Base-by-base conservation (phyloP, 768 basidiomycete genomes). In the Psilocybe sp. region DNA sequence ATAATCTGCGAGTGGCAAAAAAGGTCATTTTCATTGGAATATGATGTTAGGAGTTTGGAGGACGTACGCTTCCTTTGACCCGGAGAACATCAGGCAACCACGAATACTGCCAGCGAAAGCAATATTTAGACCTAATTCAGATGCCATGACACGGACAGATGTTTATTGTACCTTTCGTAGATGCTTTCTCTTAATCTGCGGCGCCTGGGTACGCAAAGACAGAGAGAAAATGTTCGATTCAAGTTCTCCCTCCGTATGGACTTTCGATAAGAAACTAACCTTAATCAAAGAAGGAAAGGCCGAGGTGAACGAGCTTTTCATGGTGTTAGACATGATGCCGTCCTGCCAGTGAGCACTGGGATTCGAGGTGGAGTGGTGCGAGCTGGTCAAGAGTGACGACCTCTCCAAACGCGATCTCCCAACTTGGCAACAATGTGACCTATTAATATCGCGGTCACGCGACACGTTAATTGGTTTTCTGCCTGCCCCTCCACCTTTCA, bases 71-170 rank as follows among this genome's bases (percentile, higher is more conserved):
- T 57, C 89, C 88, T 74, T 92, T 84, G 54, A 93, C 48, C 36
- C 92, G 81, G 39, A 94, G 73, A 15, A 94, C 89, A 66, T 94
- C 92, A 1, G 92, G 89, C 11, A 94, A 72, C 92, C 92, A 95
- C 13, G 89, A 89, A 63, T 90, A 92, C 88, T 90, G 45, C 14
- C 28, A 35, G 23, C 31, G 35, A 6, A 32, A 44, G 34, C 15
- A 18, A 34, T 47, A 45, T 40, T 18, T 39, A 28, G 35, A 16
- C 50, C 16, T 41, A 31, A 34, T 20, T n/a, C n/a, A n/a, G 20
- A 32, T 14, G 9, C 41, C 32, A 40, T 32, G 46, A 32, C 14
- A 20, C 16, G 44, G 16, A 43, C 15, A n/a, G 18, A 42, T 32
- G 20, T n/a, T 37, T 37, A 2, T 36, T 38, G 16, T 33, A 78